Evolutionary conservation across 2,329 filamentous ascomycete species (phyloP).

Genomic region (Leptographium flavum): DNA sequence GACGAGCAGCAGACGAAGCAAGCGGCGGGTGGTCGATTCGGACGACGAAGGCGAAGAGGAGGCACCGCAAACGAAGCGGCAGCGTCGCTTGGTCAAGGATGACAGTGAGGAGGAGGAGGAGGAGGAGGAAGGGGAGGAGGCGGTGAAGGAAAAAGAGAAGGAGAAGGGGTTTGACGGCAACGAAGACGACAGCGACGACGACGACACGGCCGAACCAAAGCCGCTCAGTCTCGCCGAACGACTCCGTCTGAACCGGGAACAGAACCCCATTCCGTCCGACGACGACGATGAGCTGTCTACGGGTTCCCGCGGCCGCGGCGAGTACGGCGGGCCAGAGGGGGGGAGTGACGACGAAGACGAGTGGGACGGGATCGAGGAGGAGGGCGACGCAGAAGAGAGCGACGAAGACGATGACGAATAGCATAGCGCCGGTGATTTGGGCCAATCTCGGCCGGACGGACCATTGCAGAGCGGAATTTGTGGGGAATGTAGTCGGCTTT

Average conservation of each 20-base stretch:
- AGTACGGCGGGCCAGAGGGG: background rate
- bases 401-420: background rate
- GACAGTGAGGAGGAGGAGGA: background rate
- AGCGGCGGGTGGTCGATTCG: background rate
- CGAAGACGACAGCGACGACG: background rate
- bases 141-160: background rate
- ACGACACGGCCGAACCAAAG: background rate
- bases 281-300: background rate
- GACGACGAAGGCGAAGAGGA: background rate
- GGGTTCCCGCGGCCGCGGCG: background rate
- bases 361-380: background rate
- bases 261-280: constrained; percentile 1
- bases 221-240: constrained; percentile 6
- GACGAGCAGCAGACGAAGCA: constrained; percentile 3
- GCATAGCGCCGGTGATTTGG: too few relatives aligned
- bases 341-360: background rate
- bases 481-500: too few relatives aligned
- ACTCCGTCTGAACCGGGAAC: constrained; percentile 1
- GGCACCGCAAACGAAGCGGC: background rate
- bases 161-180: too few relatives aligned
- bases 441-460: too few relatives aligned
- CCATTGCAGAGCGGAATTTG: too few relatives aligned
- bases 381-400: background rate
- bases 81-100: background rate
- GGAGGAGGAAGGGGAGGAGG: background rate